Evolutionary conservation across 139 green algal genomes (phyloP), one percentile per base, ranked within the genome.

Genomic region (Mesotaenium endlicherianum): DNA sequence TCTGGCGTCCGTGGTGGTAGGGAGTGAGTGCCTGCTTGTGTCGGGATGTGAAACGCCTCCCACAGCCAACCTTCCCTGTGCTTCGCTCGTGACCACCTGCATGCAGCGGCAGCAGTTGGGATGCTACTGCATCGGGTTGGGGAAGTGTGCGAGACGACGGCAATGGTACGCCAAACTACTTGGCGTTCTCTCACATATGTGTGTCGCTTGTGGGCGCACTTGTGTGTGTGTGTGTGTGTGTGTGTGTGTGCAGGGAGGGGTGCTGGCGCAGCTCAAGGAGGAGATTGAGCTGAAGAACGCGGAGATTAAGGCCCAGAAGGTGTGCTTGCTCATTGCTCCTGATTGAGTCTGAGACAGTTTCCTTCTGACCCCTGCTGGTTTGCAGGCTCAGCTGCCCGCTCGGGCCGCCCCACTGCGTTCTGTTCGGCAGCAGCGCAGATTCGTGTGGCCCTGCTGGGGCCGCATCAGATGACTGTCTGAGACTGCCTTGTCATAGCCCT

Each of bases 221-320:
- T 0, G n/a, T 68, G 2, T 30, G 17, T 68, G 34, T 68, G n/a
- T 68, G 57, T 75, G 30, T 53, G 20, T 43, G 39, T 43, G 5
- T 14, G 0, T 75, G 36, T 34, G 40, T 30, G 11, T 75, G 79
- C 72, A 85, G 81, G 75, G 38, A 67, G 79, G 31, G 26, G 41
- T 41, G 34, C 26, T 87, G 30, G 50, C 14, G 43, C 81, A 87
- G 17, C 26, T 87, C 17, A 45, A 75, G 30, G 70, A 85, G 50
- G 80, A 86, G 80, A 50, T 86, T 5, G n/a, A 77, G 0, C 75
- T 42, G 41, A 42, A 64, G 70, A 34, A 40, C 16, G 39, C 42
- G 53, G 80, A 85, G 17, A 49, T 86, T 77, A 39, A 57, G 0
- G 70, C 80, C 34, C 80, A 86, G 39, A 50, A 85, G 74, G 74